These are phyloP conservation scores for Coprinopsis sp. DNA, from an alignment of 768 basidiomycete genomes.

Conservation along the genomic window DNA sequence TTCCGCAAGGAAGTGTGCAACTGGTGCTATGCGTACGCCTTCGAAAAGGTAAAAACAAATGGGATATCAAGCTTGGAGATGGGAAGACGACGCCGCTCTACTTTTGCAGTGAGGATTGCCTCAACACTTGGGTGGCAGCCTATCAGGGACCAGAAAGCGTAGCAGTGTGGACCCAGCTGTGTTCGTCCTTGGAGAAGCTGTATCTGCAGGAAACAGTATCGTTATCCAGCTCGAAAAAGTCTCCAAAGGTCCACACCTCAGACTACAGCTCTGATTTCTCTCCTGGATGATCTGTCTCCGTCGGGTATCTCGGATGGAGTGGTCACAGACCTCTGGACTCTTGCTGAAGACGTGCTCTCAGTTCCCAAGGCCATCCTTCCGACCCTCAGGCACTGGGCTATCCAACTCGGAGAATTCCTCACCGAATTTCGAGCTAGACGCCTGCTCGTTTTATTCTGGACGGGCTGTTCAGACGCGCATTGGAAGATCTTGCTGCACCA, in stretches of 20 bases:
- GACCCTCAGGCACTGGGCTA: not conserved
- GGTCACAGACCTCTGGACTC: slow-evolving; percentile 44
- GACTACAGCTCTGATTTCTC: slow-evolving; percentile 3
- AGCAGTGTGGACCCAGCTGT: slow-evolving; percentile 18
- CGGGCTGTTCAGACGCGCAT: slow-evolving; percentile 41
- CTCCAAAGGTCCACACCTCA: not conserved
- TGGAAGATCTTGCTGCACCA: slow-evolving; percentile 24
- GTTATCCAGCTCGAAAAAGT: slow-evolving; percentile 4
- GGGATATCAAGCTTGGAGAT: slow-evolving; percentile 28
- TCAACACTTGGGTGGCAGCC: slow-evolving; percentile 37
- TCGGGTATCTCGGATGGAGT: slow-evolving; percentile 31
- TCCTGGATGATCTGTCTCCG: slow-evolving; percentile 21
- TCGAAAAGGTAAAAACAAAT: slow-evolving; percentile 44
- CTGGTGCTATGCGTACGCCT: slow-evolving; percentile 59
- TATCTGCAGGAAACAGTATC: not conserved
- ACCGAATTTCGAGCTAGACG: slow-evolving; percentile 54
- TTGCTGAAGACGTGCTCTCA: slow-evolving; percentile 26
- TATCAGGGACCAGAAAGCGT: slow-evolving; percentile 11
- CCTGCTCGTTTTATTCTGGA: slow-evolving; percentile 52
- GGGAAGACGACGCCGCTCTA: slow-evolving; percentile 24
- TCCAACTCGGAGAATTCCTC: slow-evolving; percentile 20
- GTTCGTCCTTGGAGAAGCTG: slow-evolving; percentile 27
- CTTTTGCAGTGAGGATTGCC: slow-evolving; percentile 54
- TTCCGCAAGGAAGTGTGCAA: slow-evolving; percentile 67
- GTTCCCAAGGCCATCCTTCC: slow-evolving; percentile 9